Percentiles rank a stretch among this genome's conserved stretches.
Conservation (phyloP, 2,329 filamentous ascomycete genomes). For the Xylaria polymorpha region DNA sequence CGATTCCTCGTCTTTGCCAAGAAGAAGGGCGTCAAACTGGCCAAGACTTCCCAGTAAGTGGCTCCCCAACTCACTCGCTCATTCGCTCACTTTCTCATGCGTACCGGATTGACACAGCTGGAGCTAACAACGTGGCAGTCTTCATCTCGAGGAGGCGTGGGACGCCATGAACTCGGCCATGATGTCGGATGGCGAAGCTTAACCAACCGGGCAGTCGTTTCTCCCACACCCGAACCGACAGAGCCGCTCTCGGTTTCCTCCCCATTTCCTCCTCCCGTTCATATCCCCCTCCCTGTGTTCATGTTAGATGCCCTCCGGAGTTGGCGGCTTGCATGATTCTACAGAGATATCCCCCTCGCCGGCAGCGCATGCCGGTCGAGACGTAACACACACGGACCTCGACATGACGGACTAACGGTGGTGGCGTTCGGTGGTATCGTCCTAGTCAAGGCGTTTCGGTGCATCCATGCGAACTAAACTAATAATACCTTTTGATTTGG, state of each 20-base stretch:
- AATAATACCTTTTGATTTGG: conserved; percentile 27
- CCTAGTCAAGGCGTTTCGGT: conserved; percentile 32
- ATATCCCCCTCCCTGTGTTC: neutral
- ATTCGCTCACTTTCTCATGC: neutral
- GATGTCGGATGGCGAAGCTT: conserved; percentile 44
- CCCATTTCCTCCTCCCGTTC: neutral
- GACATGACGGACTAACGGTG: conserved; percentile 19
- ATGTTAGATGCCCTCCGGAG: conserved; percentile 19
- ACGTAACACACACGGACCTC: conserved; percentile 12
- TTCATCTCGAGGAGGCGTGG: conserved; percentile 47
- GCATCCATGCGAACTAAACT: conserved; percentile 2
- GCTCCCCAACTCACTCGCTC: neutral
- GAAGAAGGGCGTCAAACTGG: conserved; percentile 57
- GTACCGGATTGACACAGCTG: neutral
- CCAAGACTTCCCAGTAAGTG: conserved; percentile 57
- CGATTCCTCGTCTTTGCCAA: conserved; percentile 63
- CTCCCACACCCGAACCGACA: neutral
- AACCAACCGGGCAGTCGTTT: conserved; percentile 6
- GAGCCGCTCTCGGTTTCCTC: neutral
- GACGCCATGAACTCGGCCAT: conserved; percentile 46
- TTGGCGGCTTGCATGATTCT: conserved; percentile 32
- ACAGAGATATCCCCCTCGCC: conserved; percentile 30
- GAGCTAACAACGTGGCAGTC: conserved; percentile 33
- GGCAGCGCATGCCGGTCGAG: conserved; percentile 24
- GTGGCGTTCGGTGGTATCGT: conserved; percentile 23